A percentile compares a stretch with the other conserved stretches of the same genome.
These are phyloP conservation scores for Populus euphratica DNA, from an alignment of 345 rosid species.

Conservation along the genomic window DNA sequence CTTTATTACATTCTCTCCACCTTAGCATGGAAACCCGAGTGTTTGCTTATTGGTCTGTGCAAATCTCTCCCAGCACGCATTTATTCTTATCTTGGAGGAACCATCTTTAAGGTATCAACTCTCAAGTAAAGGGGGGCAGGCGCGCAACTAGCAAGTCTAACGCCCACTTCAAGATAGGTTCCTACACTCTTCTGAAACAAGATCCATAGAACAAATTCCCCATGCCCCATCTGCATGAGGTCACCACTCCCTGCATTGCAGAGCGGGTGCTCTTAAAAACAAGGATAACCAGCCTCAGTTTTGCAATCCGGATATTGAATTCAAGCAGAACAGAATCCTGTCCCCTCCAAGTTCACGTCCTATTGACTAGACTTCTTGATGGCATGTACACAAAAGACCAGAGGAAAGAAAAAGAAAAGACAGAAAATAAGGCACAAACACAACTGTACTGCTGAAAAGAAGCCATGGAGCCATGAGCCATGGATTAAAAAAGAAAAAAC, in stretches of 20 bases:
- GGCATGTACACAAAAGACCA: constrained; percentile 34
- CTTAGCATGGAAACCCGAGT: constrained; percentile 17
- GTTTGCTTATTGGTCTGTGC: constrained; percentile 7
- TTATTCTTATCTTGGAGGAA: constrained; percentile 19
- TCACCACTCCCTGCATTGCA: constrained; percentile 2
- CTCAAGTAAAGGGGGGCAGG: neutral
- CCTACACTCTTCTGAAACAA: neutral
- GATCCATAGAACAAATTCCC: constrained; percentile 11
- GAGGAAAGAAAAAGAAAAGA: neutral
- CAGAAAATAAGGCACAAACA: neutral
- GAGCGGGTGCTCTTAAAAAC: constrained; percentile 11
- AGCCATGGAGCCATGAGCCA: constrained; percentile 3
- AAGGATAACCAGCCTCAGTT: constrained; percentile 18
- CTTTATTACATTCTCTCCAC: constrained; percentile 30
- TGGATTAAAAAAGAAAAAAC: constrained; percentile 1
- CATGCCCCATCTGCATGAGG: constrained; percentile 1
- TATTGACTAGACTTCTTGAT: constrained; percentile 21
- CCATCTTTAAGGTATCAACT: constrained; percentile 22
- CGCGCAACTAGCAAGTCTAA: neutral
- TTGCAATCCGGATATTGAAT: constrained; percentile 17
- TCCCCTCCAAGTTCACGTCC: constrained; percentile 18
- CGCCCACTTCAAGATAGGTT: neutral
- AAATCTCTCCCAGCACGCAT: constrained; percentile 8
- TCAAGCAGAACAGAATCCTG: constrained; percentile 22
- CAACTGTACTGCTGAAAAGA: neutral